A percentile compares a stretch with the other conserved stretches of the same genome.
These are phyloP conservation scores for Maudiozyma pseudohumilis DNA, from an alignment of 805 yeast genomes.

Conservation along the genomic window DNA sequence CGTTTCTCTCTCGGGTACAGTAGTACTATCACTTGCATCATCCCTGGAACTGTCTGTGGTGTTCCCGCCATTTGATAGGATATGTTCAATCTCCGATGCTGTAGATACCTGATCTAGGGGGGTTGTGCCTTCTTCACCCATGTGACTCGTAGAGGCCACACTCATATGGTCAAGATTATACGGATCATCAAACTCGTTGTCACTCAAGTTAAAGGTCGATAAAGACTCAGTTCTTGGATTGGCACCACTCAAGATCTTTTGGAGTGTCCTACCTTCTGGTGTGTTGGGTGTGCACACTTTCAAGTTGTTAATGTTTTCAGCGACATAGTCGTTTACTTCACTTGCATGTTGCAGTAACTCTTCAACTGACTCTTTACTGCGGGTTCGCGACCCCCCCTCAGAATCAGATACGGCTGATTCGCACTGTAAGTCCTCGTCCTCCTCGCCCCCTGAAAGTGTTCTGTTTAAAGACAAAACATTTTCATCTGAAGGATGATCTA, in stretches of 20 bases:
- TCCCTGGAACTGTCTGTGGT: background rate
- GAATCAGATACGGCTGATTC: slow-evolving; percentile 1
- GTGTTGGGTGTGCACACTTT: slow-evolving; percentile 8
- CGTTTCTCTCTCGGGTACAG: background rate
- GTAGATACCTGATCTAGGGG: slow-evolving; percentile 3
- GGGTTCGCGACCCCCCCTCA: background rate
- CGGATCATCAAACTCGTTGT: slow-evolving; percentile 11
- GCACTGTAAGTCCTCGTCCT: background rate
- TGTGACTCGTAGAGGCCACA: background rate
- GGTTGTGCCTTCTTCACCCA: background rate
- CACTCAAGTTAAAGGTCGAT: slow-evolving; percentile 26
- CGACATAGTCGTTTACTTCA: slow-evolving; percentile 12
- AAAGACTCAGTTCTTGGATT: slow-evolving; percentile 18
- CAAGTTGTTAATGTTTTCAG: slow-evolving; percentile 14
- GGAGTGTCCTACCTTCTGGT: slow-evolving; percentile 4
- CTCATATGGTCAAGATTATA: slow-evolving; percentile 4
- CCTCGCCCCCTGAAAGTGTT: background rate
- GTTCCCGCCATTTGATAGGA: slow-evolving; percentile 1
- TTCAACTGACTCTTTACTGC: slow-evolving; percentile 11
- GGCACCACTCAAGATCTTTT: slow-evolving; percentile 11
- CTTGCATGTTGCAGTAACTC: slow-evolving; percentile 19
- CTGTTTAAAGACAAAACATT: background rate
- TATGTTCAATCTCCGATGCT: slow-evolving; percentile 1
- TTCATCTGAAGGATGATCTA: background rate
- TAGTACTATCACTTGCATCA: background rate